A percentile compares a stretch with the other conserved stretches of the same genome.
Evolutionary conservation across 768 basidiomycete species (phyloP).

Genomic region (Inosperma sp.): DNA sequence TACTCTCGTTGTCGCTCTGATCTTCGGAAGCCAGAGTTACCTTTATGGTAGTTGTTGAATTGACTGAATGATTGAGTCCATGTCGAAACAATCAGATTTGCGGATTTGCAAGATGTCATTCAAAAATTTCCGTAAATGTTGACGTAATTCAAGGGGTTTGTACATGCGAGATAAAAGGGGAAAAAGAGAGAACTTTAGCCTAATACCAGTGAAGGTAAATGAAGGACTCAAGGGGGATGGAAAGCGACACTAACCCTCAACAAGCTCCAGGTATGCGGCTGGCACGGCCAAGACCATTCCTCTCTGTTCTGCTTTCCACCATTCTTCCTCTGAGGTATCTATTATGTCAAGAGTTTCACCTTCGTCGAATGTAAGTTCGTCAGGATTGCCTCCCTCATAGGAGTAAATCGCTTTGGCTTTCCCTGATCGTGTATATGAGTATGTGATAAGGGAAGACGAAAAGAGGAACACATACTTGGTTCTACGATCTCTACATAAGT

Average conservation of each 20-base stretch:
- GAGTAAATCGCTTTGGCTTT: slow-evolving; percentile 78
- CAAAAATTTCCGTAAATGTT: slow-evolving; percentile 9
- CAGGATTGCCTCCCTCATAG: slow-evolving; percentile 63
- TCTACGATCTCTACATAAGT: slow-evolving; percentile 76
- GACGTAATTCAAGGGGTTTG: slow-evolving; percentile 28
- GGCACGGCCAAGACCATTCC: slow-evolving; percentile 89
- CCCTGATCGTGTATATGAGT: slow-evolving; percentile 31
- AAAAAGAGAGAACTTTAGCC: slow-evolving; percentile 70
- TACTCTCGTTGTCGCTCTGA: slow-evolving; percentile 11
- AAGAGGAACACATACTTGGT: slow-evolving; percentile 45
- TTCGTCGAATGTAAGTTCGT: slow-evolving; percentile 84
- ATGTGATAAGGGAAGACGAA: not conserved
- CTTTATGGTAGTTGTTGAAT: too few species aligned
- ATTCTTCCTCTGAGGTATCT: slow-evolving; percentile 78
- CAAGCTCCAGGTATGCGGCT: slow-evolving; percentile 81
- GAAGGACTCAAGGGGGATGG: slow-evolving; percentile 49
- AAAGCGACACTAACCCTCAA: slow-evolving; percentile 78
- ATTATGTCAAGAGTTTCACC: slow-evolving; percentile 76
- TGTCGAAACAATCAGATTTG: too few species aligned
- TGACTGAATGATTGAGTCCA: too few species aligned
- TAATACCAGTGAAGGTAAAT: slow-evolving; percentile 51
- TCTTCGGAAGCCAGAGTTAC: not conserved
- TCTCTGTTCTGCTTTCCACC: slow-evolving; percentile 94
- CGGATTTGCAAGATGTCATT: not conserved
- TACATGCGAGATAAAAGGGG: slow-evolving; percentile 51